A percentile compares a stretch with the other conserved stretches of the same genome.
Evolutionary conservation across 2,329 filamentous ascomycete genomes (phyloP).

Genomic region (Tolypocladium album): DNA sequence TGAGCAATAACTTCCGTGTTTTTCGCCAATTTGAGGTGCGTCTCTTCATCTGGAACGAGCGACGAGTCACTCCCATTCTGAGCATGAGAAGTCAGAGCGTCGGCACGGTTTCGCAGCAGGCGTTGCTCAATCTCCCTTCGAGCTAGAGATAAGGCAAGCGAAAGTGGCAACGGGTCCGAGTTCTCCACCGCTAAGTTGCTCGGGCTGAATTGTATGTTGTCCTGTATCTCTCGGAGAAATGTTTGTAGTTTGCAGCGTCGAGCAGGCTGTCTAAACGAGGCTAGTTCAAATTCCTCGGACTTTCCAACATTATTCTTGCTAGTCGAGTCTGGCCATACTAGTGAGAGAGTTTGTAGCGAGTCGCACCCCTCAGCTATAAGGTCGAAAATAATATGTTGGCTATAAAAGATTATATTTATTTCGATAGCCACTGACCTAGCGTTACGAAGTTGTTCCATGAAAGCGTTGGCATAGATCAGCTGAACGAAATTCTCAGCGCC

Average conservation of each 20-base stretch:
- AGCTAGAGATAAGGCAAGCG: neutral
- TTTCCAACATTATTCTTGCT: neutral
- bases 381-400: neutral
- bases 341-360: neutral
- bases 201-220: neutral
- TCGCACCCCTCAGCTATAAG: neutral
- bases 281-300: fast-evolving
- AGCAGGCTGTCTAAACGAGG: neutral
- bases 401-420: neutral
- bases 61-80: fast-evolving
- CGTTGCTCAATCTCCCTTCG: neutral
- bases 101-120: too few species aligned
- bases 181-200: too few species aligned
- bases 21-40: neutral
- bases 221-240: neutral
- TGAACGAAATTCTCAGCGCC: neutral
- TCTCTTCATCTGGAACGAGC: neutral
- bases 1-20: neutral
- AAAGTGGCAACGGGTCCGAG: too few species aligned
- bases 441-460: neutral
- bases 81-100: too few species aligned
- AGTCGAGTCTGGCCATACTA: neutral
- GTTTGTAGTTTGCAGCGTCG: neutral
- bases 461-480: neutral
- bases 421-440: neutral